Conservation (phyloP, 768 basidiomycete species). For the Cystobasidium onofrii region DNA sequence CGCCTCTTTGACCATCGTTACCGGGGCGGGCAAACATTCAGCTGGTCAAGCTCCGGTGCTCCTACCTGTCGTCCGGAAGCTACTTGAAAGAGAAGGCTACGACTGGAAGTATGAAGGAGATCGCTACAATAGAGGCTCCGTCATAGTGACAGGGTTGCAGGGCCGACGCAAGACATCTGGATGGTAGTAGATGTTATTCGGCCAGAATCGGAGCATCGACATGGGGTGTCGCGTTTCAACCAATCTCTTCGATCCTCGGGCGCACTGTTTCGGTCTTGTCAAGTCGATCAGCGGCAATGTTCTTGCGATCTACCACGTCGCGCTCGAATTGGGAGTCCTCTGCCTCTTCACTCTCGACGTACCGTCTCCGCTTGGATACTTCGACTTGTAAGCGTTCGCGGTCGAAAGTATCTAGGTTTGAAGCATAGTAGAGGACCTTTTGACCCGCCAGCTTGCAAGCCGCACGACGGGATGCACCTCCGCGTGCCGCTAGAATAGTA, state of each 20-base stretch:
- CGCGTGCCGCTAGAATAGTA: background rate
- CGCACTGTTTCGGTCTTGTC: background rate
- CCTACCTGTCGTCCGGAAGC: conserved; percentile 37
- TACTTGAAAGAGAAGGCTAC: conserved; percentile 39
- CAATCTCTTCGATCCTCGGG: conserved; percentile 3
- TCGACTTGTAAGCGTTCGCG: background rate
- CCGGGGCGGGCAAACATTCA: conserved; percentile 41
- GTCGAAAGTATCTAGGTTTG: background rate
- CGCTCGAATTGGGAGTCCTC: background rate
- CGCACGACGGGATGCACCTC: background rate
- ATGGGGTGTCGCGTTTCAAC: background rate
- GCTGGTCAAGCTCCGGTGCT: conserved; percentile 35
- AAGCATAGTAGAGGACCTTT: conserved; percentile 23
- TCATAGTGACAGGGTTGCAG: conserved; percentile 21
- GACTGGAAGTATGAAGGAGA: conserved; percentile 24
- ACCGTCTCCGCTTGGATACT: background rate
- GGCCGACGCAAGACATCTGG: conserved; percentile 23
- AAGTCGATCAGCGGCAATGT: background rate
- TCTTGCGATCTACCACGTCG: background rate
- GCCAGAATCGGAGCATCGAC: too few relatives aligned
- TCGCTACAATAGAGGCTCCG: conserved; percentile 10
- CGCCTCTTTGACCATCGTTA: conserved; percentile 38
- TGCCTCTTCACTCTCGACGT: background rate
- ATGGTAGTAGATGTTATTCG: background rate
- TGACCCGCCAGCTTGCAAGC: conserved; percentile 2